These are phyloP conservation scores for Pulveroboletus sp. DNA, from an alignment of 768 basidiomycete genomes.

Conservation along the genomic window DNA sequence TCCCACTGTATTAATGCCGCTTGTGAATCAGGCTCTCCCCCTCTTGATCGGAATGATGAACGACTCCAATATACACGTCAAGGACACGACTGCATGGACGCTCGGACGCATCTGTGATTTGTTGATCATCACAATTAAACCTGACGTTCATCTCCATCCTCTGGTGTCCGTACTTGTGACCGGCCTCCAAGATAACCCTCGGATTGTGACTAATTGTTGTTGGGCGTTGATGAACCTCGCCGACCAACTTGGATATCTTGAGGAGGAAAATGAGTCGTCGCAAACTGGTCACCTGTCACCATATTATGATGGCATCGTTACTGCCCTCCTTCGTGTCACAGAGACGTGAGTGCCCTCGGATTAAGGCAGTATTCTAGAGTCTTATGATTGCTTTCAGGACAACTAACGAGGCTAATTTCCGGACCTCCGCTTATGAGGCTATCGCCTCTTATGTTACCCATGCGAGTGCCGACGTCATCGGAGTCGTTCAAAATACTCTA, in stretches of 20 bases:
- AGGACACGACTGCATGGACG: constrained; percentile 98
- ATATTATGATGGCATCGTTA: constrained; percentile 84
- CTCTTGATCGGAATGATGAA: constrained; percentile 95
- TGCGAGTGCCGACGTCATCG: constrained; percentile 71
- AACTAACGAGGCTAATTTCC: constrained; percentile 85
- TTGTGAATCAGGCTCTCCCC: constrained; percentile 91
- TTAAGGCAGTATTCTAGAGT: not conserved
- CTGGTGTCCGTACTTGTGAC: constrained; percentile 78
- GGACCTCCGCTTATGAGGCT: constrained; percentile 95
- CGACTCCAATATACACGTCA: constrained; percentile 79
- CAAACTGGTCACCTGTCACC: constrained; percentile 70
- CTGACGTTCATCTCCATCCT: constrained; percentile 80
- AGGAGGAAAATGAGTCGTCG: constrained; percentile 51
- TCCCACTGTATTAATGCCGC: constrained; percentile 76
- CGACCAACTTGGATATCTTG: constrained; percentile 76
- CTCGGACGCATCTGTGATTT: constrained; percentile 92
- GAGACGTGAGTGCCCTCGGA: constrained; percentile 57
- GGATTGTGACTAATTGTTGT: constrained; percentile 90
- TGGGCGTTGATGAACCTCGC: constrained; percentile 96
- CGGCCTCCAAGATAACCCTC: constrained; percentile 73
- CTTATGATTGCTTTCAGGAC: constrained; percentile 40
- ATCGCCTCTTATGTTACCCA: constrained; percentile 84
- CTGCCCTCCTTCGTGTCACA: constrained; percentile 78
- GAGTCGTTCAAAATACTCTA: constrained; percentile 76
- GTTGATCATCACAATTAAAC: constrained; percentile 79